phyloP scores from a whole-genome alignment of 2,329 filamentous ascomycete species.

The Hypoxylon sp. region DNA sequence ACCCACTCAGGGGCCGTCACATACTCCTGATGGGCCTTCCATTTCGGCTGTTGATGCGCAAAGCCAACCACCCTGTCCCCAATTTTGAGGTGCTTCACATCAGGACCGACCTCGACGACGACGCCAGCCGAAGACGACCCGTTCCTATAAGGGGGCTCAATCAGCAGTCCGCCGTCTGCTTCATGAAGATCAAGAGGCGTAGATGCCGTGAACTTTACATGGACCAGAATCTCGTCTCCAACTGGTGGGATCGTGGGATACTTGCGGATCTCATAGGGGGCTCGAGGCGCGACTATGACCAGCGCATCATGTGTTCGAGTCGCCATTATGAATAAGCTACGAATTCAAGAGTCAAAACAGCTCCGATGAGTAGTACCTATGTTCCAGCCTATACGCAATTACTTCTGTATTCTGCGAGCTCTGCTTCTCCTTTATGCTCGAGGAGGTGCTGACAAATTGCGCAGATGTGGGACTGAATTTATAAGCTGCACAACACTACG shows the following conservation, averaged over 20 bases:
- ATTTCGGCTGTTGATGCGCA: conserved; percentile 59
- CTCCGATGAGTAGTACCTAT: too few relatives aligned
- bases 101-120: conserved; percentile 63
- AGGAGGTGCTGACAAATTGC: conserved; percentile 11
- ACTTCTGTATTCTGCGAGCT: neutral
- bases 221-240: conserved; percentile 64
- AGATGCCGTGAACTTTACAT: conserved; percentile 69
- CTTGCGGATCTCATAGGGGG: conserved; percentile 47
- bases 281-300: conserved; percentile 46
- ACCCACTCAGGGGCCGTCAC: conserved; percentile 64
- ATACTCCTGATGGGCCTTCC: conserved; percentile 69
- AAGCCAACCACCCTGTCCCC: conserved; percentile 71
- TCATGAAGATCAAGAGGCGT: conserved; percentile 73
- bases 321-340: conserved; percentile 27
- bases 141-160: conserved; percentile 62
- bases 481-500: neutral
- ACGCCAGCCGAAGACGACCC: conserved; percentile 66
- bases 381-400: too few relatives aligned
- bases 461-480: neutral
- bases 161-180: conserved; percentile 69
- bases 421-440: neutral
- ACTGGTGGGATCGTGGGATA: conserved; percentile 51
- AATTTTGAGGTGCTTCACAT: conserved; percentile 58
- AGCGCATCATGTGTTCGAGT: conserved; percentile 46
- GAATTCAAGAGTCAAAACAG: neutral